A percentile compares a stretch with the other conserved stretches of the same genome.
Evolutionary conservation across 495 filamentous ascomycete genomes (phyloP).

Genomic region (Bacidia rubella): DNA sequence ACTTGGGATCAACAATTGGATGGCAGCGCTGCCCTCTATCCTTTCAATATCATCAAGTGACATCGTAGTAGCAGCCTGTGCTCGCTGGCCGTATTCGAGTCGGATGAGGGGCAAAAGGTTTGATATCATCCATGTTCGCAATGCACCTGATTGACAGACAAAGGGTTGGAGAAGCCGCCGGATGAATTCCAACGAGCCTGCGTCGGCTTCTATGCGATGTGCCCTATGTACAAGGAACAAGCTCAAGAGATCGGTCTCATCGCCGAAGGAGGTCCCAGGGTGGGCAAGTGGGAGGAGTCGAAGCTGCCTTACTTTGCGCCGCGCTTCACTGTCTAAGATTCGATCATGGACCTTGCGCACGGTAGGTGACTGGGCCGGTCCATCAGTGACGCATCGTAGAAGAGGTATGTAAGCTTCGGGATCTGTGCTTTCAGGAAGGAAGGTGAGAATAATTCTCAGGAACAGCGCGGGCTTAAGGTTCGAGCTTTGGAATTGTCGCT

Average conservation of each 20-base stretch:
- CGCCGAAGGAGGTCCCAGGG: conserved; percentile 28
- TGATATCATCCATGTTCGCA: conserved; percentile 68
- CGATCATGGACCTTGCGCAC: conserved; percentile 9
- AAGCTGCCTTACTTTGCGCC: conserved; percentile 56
- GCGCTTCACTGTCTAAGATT: conserved; percentile 50
- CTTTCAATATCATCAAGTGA: conserved; percentile 48
- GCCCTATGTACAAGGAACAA: conserved; percentile 66
- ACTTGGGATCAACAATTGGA: conserved; percentile 56
- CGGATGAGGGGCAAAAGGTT: conserved; percentile 64
- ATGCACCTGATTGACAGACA: conserved; percentile 46
- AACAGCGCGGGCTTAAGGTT: conserved; percentile 52
- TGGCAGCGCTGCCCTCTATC: conserved; percentile 46
- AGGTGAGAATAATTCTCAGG: conserved; percentile 71
- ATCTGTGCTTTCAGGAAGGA: conserved; percentile 62
- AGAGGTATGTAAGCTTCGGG: conserved; percentile 51
- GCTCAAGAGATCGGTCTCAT: conserved; percentile 40
- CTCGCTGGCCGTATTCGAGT: conserved; percentile 75
- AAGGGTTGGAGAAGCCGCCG: conserved; percentile 64
- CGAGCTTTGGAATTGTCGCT: conserved; percentile 42
- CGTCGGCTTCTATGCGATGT: conserved; percentile 62
- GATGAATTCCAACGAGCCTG: conserved; percentile 59
- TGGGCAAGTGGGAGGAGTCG: conserved; percentile 48
- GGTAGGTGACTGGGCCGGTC: not conserved
- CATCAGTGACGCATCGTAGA: conserved; percentile 35
- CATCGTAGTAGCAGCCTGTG: conserved; percentile 37